Base-by-base conservation (phyloP, 352 stramenopile genomes). In the Albugo candida region DNA sequence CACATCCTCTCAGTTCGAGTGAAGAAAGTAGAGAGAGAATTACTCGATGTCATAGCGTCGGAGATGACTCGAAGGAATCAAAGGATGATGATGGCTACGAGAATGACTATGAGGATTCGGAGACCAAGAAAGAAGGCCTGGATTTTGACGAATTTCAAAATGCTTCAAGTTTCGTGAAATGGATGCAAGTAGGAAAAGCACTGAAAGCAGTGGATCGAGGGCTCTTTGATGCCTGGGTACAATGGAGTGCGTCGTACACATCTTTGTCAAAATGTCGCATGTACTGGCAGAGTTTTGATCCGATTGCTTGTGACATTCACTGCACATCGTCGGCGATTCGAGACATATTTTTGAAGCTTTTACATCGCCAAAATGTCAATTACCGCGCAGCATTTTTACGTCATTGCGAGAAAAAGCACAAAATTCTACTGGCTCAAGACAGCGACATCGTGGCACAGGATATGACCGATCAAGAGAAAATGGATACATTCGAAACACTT, bases 281-380 rank as follows among this genome's bases (percentile, higher is more conserved):
- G 45, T 57, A 92, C 21, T 95, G 82, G 83, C 81, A 95, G 49
- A 81, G 64, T 40, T 89, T 94, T 45, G 46, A 65, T 14, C 84
- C 83, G 0, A 58, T 83, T 16, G 72, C 77, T 11, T 95, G 83
- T 53, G 83, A 95, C 50, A 80, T 91, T 0, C 83, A 93, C 60
- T 86, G 70, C 53, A 73, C 75, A 16, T 92, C 79, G 24, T 93
- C 77, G 11, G 70, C 77, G 5, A 65, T 93, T 21, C 79, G 83
- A 17, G 79, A 92, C 49, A 74, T 92, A 27, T 92, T 95, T 41
- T 65, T 95, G 41, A 95, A 95, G 63, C 61, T 95, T 31, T 62
- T 95, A 16, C 77, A 92, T 52, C 73, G 77, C n/a, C 77, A 74
- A 17, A 76, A 81, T 36, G 61, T 91, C 14, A 82, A 95, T 52